Evolutionary conservation across 177 flowering plant species (phyloP), one percentile per base, ranked within the genome.

Genomic region (Vitis hybrid): DNA sequence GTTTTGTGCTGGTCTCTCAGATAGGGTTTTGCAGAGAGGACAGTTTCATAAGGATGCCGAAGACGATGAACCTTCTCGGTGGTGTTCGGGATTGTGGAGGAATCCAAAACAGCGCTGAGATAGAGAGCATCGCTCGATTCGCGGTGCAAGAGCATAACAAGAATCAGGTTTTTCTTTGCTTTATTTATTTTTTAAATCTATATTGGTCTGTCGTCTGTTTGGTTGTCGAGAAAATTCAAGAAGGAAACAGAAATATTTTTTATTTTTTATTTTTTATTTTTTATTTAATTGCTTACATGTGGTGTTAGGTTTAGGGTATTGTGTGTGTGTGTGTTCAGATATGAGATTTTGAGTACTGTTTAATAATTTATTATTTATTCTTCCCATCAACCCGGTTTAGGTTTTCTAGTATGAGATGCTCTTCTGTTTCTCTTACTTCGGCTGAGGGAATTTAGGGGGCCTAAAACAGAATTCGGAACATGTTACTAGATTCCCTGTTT

Each of bases 141-240:
- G 96, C 97, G 11, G 88, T 92, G 18, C 77, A 89, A 14, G 88
- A 92, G 64, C 90, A 91, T 79, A 91, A 89, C 85, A 88, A 81
- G 76, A 83, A 91, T 74, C 74, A 91, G 87, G 96, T 88, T 2
- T 10, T 49, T 51, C 62, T 61, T 73, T 35, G 58, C 17, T 49
- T 58, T 68, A 11, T 6, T n/a, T 70, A 41, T 41, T 41, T 41
- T 7, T 41, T 41, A 0, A 41, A 41, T 21, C 9, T 15, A 63
- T 64, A 56, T 60, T 15, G 20, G 41, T 3, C 8, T 15, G 12
- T 32, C 4, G 21, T 30, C 61, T 30, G 7, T 69, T 61, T 50
- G 59, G 4, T 46, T 13, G 54, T 63, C 51, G 13, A 41, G 48
- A 41, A 41, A 41, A 41, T 41, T 41, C 10, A 6, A 9, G 9